These are phyloP conservation scores for Eucalyptus erythrocorys DNA, from an alignment of 345 rosid genomes.

Conservation along the genomic window DNA sequence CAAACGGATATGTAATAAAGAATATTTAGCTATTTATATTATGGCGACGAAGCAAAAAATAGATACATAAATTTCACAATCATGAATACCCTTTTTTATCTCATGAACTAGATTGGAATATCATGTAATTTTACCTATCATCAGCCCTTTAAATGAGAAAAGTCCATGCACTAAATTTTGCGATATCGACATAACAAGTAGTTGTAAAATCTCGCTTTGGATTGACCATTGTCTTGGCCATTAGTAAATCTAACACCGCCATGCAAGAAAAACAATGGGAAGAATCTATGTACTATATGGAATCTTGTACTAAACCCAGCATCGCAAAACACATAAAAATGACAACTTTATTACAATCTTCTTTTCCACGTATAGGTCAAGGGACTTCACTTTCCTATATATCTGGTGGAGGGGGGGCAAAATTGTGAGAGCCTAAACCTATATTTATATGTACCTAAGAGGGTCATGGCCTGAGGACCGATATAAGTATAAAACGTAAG, in stretches of 20 bases:
- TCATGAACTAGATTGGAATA: background rate
- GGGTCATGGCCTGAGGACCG: background rate
- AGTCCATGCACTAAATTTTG: background rate
- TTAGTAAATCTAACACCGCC: background rate
- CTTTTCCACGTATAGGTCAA: background rate
- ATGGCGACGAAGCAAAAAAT: background rate
- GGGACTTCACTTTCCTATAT: conserved; percentile 1
- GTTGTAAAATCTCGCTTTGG: background rate
- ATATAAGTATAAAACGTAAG: background rate
- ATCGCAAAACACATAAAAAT: background rate
- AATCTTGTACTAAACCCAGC: background rate
- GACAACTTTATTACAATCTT: background rate
- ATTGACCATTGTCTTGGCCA: background rate
- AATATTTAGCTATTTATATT: background rate
- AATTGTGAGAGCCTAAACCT: background rate
- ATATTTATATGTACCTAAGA: background rate
- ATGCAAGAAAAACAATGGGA: background rate
- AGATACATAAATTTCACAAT: background rate
- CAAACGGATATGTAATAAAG: background rate
- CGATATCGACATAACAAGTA: background rate
- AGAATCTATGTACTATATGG: background rate
- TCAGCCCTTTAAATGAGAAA: background rate
- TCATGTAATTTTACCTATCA: background rate
- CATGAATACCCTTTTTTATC: background rate
- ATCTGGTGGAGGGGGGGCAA: background rate